Evolutionary conservation across 441 rosid species (phyloP).

Genomic region (Iberis amara): DNA sequence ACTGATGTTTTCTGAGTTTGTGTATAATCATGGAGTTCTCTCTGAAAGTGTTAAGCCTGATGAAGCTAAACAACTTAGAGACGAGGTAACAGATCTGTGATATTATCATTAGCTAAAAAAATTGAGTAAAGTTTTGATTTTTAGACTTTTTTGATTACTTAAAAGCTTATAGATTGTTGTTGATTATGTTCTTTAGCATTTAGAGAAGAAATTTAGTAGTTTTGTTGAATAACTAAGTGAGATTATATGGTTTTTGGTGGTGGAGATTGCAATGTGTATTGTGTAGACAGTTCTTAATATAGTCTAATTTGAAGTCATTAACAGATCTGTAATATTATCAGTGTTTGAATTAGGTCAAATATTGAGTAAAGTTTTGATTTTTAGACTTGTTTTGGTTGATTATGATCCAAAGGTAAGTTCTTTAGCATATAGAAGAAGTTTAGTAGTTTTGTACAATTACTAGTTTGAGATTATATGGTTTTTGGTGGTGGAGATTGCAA

Average conservation of each 20-base stretch:
- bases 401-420: too few species aligned
- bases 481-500: constrained; percentile 2
- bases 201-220: background rate
- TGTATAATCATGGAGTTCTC: constrained; percentile 27
- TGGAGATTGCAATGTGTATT: background rate
- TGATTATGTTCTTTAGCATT: background rate
- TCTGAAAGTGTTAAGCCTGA: constrained; percentile 68
- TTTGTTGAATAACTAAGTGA: background rate
- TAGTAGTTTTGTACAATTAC: background rate
- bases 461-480: constrained; percentile 3
- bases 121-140: constrained; percentile 20
- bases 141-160: constrained; percentile 7
- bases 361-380: too few species aligned
- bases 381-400: too few species aligned
- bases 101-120: background rate
- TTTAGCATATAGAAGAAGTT: too few species aligned
- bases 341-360: too few species aligned
- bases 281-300: background rate
- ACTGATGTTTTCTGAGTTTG: constrained; percentile 3
- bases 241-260: constrained; percentile 3
- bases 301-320: too few species aligned
- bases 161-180: background rate
- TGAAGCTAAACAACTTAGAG: constrained; percentile 83
- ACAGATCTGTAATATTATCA: too few species aligned
- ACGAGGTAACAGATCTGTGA: constrained; percentile 68